Evolutionary conservation across 2,329 filamentous ascomycete species (phyloP), one percentile per base, ranked within the genome.

Genomic region (Zalaria sp.): DNA sequence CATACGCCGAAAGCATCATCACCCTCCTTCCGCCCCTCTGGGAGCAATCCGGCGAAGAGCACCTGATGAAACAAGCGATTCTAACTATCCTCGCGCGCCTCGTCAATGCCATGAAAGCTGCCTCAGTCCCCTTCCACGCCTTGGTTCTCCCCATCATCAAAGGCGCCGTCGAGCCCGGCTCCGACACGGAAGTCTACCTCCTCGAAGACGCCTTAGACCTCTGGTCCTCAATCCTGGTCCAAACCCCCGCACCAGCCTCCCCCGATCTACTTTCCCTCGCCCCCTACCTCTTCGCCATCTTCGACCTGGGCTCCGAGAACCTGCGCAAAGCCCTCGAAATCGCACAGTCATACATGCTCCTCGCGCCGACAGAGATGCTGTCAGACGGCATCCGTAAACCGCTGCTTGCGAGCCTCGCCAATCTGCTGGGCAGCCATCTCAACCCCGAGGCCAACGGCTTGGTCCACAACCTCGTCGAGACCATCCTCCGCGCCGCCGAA

Each of bases 21-120:
- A 69, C 75, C 1, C 73, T 87, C 8, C 69, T 96, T 5, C 88
- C 89, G 0, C 71, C 71, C 3, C 69, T 96, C 0, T 98, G 91
- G 91, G 79, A 84, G 46, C 76, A 80, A 40, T 86, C 84, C 3
- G 85, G 81, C 1, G 82, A 93, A 46, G 84, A 91, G 54, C 85
- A 87, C 61, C 76, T 96, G 59, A 83, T 95, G 69, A 96, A 96
- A 61, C 88, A 95, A 61, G 79, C 86, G 1, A 87, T 96, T 40
- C 73, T 96, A 43, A 84, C 83, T 2, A 81, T 96, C 34, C 77
- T 96, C 40, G 73, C 84, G 2, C 81, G 86, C 2, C 69, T 98
- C 9, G 83, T 93, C n/a, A 79, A 79, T 56, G 83, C 88, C 2
- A 83, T 96, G 75, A 85, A 82, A 45, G 71, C 75, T 8, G 74